Conservation (phyloP, 2,329 filamentous ascomycete species). For the Cladosporium sp. region DNA sequence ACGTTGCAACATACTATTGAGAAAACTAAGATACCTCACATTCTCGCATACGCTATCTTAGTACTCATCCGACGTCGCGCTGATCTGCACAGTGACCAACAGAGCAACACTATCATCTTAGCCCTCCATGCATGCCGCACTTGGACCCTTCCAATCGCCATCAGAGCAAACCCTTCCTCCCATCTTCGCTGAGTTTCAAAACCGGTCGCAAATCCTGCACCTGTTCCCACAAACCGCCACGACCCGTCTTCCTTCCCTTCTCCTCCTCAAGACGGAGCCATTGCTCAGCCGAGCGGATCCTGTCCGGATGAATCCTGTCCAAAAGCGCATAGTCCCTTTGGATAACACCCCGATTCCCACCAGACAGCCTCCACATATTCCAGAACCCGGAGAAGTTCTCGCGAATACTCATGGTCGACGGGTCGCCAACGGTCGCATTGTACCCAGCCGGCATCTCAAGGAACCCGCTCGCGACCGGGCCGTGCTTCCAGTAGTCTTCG, state of each 20-base stretch:
- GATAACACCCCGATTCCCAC: conserved; percentile 46
- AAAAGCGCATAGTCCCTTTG: conserved; percentile 52
- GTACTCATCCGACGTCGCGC: neutral
- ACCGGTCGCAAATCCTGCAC: conserved; percentile 21
- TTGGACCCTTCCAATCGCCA: no score
- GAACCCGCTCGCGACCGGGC: conserved; percentile 48
- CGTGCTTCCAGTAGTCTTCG: conserved; percentile 40
- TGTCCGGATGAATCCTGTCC: conserved; percentile 54
- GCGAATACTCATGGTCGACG: conserved; percentile 43
- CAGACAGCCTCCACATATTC: conserved; percentile 49
- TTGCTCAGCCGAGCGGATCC: conserved; percentile 53
- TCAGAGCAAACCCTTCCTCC: conserved; percentile 11
- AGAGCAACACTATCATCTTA: neutral
- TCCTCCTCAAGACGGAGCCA: conserved; percentile 43
- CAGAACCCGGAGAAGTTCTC: conserved; percentile 58
- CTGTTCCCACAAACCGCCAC: conserved; percentile 22
- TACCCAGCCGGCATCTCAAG: conserved; percentile 20
- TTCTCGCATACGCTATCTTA: neutral
- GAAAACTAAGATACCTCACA: neutral
- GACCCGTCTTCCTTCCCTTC: conserved; percentile 14
- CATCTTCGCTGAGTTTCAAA: conserved; percentile 25
- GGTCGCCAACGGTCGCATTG: conserved; percentile 41
- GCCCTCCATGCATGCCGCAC: no score
- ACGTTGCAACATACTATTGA: neutral
- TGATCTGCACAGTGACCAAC: neutral